Conservation (phyloP, 2,329 filamentous ascomycete species). For the Macroventuria anomochaeta region DNA sequence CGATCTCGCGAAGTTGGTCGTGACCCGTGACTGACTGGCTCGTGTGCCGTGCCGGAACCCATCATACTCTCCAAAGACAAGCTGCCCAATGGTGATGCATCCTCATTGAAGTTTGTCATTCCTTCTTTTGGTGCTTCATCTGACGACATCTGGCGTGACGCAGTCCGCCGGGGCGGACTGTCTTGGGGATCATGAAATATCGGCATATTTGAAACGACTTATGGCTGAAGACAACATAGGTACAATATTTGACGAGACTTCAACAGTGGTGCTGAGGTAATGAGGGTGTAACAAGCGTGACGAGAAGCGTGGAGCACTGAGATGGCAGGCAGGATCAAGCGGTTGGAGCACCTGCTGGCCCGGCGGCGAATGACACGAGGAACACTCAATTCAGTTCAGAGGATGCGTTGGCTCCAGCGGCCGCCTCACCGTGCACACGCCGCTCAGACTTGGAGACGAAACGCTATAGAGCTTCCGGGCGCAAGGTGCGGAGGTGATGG, state of each 20-base stretch:
- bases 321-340: constrained; percentile 33
- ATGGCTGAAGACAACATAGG: constrained; percentile 34
- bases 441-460: constrained; percentile 29
- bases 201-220: constrained; percentile 41
- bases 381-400: constrained; percentile 33
- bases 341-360: constrained; percentile 44
- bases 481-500: constrained; percentile 31
- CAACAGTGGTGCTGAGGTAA: constrained; percentile 1
- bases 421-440: constrained; percentile 27
- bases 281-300: constrained; percentile 15
- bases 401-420: constrained; percentile 46
- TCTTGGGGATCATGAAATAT: constrained; percentile 50
- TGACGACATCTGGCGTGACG: constrained; percentile 24
- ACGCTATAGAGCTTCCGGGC: constrained; percentile 25
- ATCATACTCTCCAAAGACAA: constrained; percentile 13
- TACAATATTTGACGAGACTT: constrained; percentile 12
- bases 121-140: constrained; percentile 26
- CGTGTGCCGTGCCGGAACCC: constrained; percentile 10
- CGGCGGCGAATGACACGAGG: constrained; percentile 37
- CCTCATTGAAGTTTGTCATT: constrained; percentile 14
- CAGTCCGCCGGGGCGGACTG: constrained; percentile 29
- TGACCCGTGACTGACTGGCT: constrained; percentile 29
- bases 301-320: constrained; percentile 28
- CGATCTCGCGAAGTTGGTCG: constrained; percentile 60
- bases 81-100: constrained; percentile 15